A percentile compares a stretch with the other conserved stretches of the same genome.
These are phyloP conservation scores for Astrothelium subdiscretum DNA, from an alignment of 495 filamentous ascomycete species.

Conservation along the genomic window DNA sequence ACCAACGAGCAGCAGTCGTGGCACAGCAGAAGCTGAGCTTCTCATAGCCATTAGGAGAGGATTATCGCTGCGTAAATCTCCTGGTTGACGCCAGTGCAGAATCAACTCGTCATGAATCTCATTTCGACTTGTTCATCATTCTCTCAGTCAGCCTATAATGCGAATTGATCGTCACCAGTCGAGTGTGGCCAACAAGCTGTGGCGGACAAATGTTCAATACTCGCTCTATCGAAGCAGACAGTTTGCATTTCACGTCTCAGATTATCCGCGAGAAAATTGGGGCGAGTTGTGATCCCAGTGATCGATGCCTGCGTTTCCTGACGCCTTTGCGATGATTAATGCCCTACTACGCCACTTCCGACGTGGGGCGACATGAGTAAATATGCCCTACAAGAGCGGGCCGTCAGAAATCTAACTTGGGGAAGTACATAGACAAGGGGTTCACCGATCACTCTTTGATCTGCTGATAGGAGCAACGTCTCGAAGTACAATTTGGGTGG, in stretches of 20 bases:
- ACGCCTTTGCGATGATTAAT: not conserved
- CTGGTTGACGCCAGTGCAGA: not conserved
- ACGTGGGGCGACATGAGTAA: too few relatives aligned
- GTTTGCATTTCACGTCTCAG: too few relatives aligned
- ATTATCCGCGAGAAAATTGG: too few relatives aligned
- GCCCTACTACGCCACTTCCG: not conserved
- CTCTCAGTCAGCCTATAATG: too few relatives aligned
- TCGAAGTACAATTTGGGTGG: too few relatives aligned
- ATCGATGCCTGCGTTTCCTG: not conserved
- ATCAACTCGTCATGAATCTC: not conserved
- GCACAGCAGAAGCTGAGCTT: constrained; percentile 31
- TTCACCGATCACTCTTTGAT: not conserved
- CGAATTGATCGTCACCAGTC: too few relatives aligned
- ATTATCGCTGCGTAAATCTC: not conserved
- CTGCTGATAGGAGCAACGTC: too few relatives aligned
- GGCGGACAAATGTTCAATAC: too few relatives aligned
- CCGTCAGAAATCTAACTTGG: not conserved
- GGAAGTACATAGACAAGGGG: not conserved
- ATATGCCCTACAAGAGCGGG: not conserved
- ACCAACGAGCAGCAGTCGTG: constrained; percentile 9
- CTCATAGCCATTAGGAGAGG: constrained; percentile 20
- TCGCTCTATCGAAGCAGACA: too few relatives aligned
- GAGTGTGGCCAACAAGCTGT: too few relatives aligned
- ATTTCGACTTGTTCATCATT: too few relatives aligned
- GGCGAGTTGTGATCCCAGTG: too few relatives aligned